phyloP scores from a whole-genome alignment of 106 monocot species.

The Dendrobium officinale region DNA sequence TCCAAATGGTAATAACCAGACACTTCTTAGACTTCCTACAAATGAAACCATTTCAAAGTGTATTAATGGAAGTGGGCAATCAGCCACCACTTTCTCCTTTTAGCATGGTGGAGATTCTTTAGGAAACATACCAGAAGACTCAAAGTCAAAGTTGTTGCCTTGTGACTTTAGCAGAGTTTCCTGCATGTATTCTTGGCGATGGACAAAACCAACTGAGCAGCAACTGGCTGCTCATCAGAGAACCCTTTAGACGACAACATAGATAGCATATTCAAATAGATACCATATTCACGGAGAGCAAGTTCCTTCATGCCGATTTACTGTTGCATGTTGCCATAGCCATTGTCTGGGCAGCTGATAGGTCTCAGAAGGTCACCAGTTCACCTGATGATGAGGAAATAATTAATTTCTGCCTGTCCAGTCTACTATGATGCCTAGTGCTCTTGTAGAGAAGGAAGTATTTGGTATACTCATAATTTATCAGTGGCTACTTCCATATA shows the following conservation, averaged over 20 bases:
- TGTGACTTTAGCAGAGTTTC: constrained; percentile 28
- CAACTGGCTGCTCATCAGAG: constrained; percentile 56
- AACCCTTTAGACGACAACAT: constrained; percentile 52
- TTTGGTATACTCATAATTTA: constrained; percentile 65
- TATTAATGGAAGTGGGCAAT: not conserved
- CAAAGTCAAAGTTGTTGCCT: not conserved
- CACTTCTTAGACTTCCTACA: not conserved
- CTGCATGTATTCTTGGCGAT: constrained; percentile 69
- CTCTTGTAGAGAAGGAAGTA: constrained; percentile 69
- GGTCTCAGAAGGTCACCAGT: constrained; percentile 44
- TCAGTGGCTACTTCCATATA: constrained; percentile 64
- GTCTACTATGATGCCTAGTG: constrained; percentile 66
- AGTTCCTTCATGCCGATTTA: constrained; percentile 76
- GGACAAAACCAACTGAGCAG: constrained; percentile 60
- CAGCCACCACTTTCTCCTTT: not conserved
- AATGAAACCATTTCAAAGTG: constrained; percentile 8
- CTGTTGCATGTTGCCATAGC: constrained; percentile 48
- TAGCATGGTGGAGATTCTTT: not conserved
- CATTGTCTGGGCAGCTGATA: constrained; percentile 47
- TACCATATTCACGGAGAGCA: constrained; percentile 77
- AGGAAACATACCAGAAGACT: not conserved
- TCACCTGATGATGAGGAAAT: constrained; percentile 57
- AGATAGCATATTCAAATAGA: no score
- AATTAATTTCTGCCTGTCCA: constrained; percentile 69
- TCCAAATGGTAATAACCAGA: constrained; percentile 49